Conservation (phyloP, 768 basidiomycete genomes). For the Boletus subparvulus region DNA sequence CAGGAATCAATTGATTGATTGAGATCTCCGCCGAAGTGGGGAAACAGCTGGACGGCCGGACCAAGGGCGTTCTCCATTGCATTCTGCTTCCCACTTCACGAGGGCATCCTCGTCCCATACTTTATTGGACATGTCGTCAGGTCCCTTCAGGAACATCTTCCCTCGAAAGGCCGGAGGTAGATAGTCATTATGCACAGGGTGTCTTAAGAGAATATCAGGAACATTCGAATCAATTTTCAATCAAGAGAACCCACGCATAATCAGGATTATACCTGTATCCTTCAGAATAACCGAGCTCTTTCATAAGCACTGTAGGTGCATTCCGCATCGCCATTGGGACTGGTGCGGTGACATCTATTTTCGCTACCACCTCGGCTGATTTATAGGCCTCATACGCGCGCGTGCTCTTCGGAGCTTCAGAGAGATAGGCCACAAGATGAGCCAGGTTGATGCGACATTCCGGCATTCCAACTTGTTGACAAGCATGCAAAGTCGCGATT, state of each 20-base stretch:
- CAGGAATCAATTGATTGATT: not conserved
- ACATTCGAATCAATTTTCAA: not conserved
- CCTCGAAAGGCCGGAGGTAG: slow-evolving; percentile 50
- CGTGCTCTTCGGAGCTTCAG: slow-evolving; percentile 82
- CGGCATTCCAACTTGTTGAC: slow-evolving; percentile 75
- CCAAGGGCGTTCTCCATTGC: slow-evolving; percentile 51
- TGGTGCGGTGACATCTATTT: slow-evolving; percentile 47
- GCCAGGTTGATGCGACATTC: slow-evolving; percentile 79
- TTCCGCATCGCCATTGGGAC: slow-evolving; percentile 78
- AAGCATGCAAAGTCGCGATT: slow-evolving; percentile 59
- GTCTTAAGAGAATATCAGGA: slow-evolving; percentile 35
- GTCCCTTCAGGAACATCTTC: slow-evolving; percentile 44
- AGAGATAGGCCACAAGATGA: slow-evolving; percentile 73
- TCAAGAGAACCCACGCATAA: slow-evolving; percentile 42
- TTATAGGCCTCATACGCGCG: slow-evolving; percentile 78
- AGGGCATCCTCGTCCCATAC: slow-evolving; percentile 62
- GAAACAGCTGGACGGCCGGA: slow-evolving; percentile 35
- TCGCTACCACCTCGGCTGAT: slow-evolving; percentile 61
- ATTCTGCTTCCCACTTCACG: slow-evolving; percentile 52
- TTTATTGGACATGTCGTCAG: slow-evolving; percentile 45
- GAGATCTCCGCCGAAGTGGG: not conserved
- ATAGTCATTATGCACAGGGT: slow-evolving; percentile 66
- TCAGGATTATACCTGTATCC: slow-evolving; percentile 65
- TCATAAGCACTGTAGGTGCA: slow-evolving; percentile 72
- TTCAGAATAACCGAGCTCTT: slow-evolving; percentile 64